Evolutionary conservation across 768 basidiomycete species (phyloP).

Genomic region (Lactifluus pinguis): DNA sequence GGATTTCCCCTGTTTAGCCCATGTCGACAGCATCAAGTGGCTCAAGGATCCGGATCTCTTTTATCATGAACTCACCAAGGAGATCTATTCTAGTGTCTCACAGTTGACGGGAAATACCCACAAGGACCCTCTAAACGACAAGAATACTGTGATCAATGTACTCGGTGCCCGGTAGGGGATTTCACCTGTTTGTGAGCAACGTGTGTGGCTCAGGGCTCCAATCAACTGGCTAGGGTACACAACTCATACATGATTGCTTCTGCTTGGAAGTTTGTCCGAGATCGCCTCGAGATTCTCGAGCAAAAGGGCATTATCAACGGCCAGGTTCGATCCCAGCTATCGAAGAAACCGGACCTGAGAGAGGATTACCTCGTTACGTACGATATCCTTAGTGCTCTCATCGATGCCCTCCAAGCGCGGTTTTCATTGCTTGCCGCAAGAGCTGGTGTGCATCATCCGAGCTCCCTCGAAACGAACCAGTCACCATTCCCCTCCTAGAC

Average conservation of each 20-base stretch:
- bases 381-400: constrained; percentile 52
- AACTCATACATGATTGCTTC: constrained; percentile 78
- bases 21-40: constrained; percentile 58
- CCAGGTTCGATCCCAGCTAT: constrained; percentile 44
- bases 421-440: constrained; percentile 64
- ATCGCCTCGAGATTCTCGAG: constrained; percentile 47
- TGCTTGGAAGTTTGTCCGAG: constrained; percentile 67
- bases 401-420: constrained; percentile 51
- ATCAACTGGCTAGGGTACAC: constrained; percentile 47
- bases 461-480: constrained; percentile 4
- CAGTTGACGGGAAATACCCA: constrained; percentile 6
- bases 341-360: constrained; percentile 41
- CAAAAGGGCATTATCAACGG: constrained; percentile 45
- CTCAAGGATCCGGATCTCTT: constrained; percentile 63
- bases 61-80: constrained; percentile 42
- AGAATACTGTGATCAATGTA: constrained; percentile 13
- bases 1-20: constrained; percentile 32
- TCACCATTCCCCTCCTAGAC: constrained; percentile 32
- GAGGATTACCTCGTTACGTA: constrained; percentile 54
- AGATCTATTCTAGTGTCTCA: constrained; percentile 45
- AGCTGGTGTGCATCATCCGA: constrained; percentile 42
- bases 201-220: constrained; percentile 6
- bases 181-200: not conserved
- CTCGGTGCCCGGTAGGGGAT: constrained; percentile 20
- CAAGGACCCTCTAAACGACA: constrained; percentile 7